A percentile compares a stretch with the other conserved stretches of the same genome.
These are phyloP conservation scores for Leccinum pseudoinsigne DNA, from an alignment of 1,284 basidiomycete species.

Conservation along the genomic window DNA sequence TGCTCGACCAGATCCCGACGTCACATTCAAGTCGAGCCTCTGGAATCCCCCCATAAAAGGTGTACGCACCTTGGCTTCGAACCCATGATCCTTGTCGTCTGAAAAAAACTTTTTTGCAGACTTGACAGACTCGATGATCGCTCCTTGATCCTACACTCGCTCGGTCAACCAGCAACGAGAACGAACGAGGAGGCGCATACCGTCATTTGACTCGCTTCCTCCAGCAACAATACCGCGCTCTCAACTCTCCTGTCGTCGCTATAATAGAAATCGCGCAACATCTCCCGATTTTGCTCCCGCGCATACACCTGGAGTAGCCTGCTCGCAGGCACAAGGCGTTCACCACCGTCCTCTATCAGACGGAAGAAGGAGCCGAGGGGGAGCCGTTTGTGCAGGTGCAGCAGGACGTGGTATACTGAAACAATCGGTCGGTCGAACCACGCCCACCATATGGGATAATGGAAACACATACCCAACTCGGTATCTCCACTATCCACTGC, in stretches of 20 bases:
- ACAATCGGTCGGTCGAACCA: slow-evolving; percentile 1
- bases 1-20: slow-evolving; percentile 33
- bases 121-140: slow-evolving; percentile 73
- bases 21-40: not conserved
- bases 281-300: slow-evolving; percentile 84
- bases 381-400: slow-evolving; percentile 82
- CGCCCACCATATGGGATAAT: not conserved
- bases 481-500: slow-evolving; percentile 95
- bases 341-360: slow-evolving; percentile 87
- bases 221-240: slow-evolving; percentile 82
- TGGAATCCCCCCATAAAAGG: not conserved
- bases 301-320: slow-evolving; percentile 87
- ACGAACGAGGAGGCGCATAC: slow-evolving; percentile 39
- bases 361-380: slow-evolving; percentile 94
- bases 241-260: slow-evolving; percentile 96
- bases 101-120: slow-evolving; percentile 90
- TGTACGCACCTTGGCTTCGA: slow-evolving; percentile 82
- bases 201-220: slow-evolving; percentile 70
- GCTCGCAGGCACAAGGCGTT: slow-evolving; percentile 70
- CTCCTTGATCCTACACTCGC: slow-evolving; percentile 59
- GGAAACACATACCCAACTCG: slow-evolving; percentile 71
- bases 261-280: slow-evolving; percentile 96
- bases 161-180: not conserved
- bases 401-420: slow-evolving; percentile 86
- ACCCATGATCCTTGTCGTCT: slow-evolving; percentile 88